Conservation (phyloP, 495 filamentous ascomycete species). For the Penicillium taxi region DNA sequence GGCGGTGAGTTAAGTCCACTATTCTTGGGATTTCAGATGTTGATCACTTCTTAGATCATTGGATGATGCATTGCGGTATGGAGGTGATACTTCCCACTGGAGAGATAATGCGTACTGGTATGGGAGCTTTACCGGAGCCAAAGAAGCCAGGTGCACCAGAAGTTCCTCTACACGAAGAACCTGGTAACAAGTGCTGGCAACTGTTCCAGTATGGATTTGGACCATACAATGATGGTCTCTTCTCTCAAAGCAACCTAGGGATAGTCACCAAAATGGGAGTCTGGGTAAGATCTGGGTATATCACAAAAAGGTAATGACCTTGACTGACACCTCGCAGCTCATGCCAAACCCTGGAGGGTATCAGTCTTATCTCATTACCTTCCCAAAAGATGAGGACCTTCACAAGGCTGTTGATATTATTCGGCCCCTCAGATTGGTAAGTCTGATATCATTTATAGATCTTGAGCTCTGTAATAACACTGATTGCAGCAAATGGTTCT, state of each 20-base stretch:
- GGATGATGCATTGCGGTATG: conserved; percentile 45
- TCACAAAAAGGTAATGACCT: too few relatives aligned
- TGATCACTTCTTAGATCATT: background rate
- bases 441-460: too few relatives aligned
- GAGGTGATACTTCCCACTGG: conserved; percentile 51
- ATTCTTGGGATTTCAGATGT: conserved; percentile 11
- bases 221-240: conserved; percentile 49
- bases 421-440: conserved; percentile 37
- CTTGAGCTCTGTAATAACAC: too few relatives aligned
- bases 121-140: conserved; percentile 37
- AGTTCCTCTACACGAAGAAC: background rate
- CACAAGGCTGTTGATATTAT: conserved; percentile 43
- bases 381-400: conserved; percentile 45
- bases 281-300: too few relatives aligned
- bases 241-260: conserved; percentile 49
- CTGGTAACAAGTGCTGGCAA: conserved; percentile 24
- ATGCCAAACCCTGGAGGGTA: conserved; percentile 45
- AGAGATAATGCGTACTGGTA: conserved; percentile 48
- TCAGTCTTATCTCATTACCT: conserved; percentile 47
- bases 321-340: too few relatives aligned
- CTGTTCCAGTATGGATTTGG: conserved; percentile 50
- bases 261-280: conserved; percentile 56
- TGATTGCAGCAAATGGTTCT: conserved; percentile 42
- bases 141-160: background rate
- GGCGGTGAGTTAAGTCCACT: conserved; percentile 17